Evolutionary conservation across 2,329 filamentous ascomycete species (phyloP).

Genomic region (Botrytis pseudocinerea): DNA sequence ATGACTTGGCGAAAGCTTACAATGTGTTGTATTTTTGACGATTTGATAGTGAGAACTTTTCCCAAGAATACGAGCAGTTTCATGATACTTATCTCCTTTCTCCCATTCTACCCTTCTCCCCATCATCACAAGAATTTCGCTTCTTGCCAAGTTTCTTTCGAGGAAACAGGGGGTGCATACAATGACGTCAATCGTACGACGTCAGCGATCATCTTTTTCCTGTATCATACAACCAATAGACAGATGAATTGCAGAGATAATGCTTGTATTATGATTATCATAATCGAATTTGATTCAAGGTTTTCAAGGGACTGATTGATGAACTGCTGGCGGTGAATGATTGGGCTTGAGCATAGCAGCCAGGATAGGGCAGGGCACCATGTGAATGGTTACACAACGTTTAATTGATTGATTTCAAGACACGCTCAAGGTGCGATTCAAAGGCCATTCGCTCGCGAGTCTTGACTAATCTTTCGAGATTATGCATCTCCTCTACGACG

Average conservation of each 20-base stretch:
- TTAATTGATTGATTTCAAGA: neutral
- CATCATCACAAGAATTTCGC: neutral
- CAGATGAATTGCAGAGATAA: neutral
- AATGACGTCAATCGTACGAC: conserved; percentile 13
- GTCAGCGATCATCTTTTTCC: neutral
- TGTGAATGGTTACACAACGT: neutral
- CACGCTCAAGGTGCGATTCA: neutral
- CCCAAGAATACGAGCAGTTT: neutral
- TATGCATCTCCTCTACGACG: neutral
- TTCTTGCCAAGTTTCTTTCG: conserved; percentile 9
- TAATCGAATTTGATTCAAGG: neutral
- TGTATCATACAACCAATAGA: neutral
- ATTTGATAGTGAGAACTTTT: neutral
- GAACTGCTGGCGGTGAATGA: neutral
- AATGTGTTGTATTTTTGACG: neutral
- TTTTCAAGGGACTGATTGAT: neutral
- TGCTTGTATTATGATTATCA: neutral
- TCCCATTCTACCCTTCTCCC: neutral
- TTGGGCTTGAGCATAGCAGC: neutral
- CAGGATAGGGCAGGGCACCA: neutral
- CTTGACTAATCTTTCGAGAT: neutral
- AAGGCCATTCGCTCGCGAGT: neutral
- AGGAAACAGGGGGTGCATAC: neutral
- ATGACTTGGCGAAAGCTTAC: neutral
- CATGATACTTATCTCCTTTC: conserved; percentile 6